phyloP scores from a whole-genome alignment of 169 alveolate species.

The Eimeria necatrix region DNA sequence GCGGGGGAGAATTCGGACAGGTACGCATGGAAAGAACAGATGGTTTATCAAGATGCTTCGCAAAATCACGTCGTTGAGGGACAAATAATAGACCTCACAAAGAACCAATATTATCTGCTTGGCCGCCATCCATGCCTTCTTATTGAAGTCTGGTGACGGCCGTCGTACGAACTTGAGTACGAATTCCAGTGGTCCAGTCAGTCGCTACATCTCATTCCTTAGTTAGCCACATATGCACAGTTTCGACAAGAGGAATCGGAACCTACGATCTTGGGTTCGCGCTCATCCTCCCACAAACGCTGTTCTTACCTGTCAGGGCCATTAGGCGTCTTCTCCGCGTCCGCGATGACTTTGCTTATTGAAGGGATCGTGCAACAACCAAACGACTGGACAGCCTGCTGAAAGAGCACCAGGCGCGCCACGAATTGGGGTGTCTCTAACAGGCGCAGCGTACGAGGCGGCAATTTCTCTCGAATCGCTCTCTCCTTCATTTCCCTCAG shows the following conservation, averaged over 20 bases:
- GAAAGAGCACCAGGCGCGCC: constrained; percentile 57
- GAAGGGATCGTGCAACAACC: constrained; percentile 78
- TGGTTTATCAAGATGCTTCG: too few relatives aligned
- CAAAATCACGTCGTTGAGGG: too few relatives aligned
- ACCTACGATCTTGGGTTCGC: not conserved
- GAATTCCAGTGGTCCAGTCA: too few relatives aligned
- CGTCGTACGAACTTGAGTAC: too few relatives aligned
- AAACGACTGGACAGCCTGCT: not conserved
- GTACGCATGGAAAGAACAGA: too few relatives aligned
- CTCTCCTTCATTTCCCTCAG: not conserved
- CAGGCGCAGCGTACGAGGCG: constrained; percentile 28
- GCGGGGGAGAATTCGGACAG: too few relatives aligned
- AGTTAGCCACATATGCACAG: not conserved
- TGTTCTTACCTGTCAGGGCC: constrained; percentile 81
- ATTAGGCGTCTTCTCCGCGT: constrained; percentile 70
- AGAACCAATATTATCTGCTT: too few relatives aligned
- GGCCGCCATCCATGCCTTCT: too few relatives aligned
- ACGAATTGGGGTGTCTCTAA: constrained; percentile 72
- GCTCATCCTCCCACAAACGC: too few relatives aligned
- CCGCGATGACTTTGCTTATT: constrained; percentile 63
- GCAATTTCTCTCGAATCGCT: not conserved
- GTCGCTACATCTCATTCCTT: too few relatives aligned
- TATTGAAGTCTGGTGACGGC: too few relatives aligned
- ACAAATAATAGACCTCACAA: too few relatives aligned
- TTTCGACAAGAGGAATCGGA: not conserved